These are phyloP conservation scores for Ganoderma meredithae DNA, from an alignment of 1,284 basidiomycete genomes.

Conservation along the genomic window DNA sequence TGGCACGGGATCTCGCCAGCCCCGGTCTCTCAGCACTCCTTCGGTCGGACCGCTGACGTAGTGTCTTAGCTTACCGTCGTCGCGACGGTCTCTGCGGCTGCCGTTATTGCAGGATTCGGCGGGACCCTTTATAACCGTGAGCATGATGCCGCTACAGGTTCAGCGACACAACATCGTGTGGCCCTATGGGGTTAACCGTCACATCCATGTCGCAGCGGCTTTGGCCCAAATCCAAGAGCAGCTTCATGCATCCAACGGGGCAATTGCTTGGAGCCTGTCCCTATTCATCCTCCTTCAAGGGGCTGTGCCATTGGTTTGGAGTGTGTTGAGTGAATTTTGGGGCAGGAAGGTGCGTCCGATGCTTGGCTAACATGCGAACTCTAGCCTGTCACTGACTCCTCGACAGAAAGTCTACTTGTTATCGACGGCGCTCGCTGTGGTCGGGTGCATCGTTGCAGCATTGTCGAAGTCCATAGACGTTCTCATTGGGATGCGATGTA, in stretches of 20 bases:
- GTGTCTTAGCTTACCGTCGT: constrained; percentile 58
- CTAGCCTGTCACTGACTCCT: constrained; percentile 12
- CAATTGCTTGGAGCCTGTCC: constrained; percentile 79
- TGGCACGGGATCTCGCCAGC: neutral
- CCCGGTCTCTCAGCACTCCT: neutral
- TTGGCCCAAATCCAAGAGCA: constrained; percentile 72
- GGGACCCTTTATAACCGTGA: constrained; percentile 75
- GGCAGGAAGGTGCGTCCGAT: constrained; percentile 71
- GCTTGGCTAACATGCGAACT: constrained; percentile 5
- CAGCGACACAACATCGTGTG: neutral
- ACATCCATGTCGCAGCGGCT: constrained; percentile 49
- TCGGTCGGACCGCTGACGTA: constrained; percentile 2
- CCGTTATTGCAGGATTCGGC: constrained; percentile 74
- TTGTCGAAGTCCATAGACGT: constrained; percentile 69
- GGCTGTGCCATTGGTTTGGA: constrained; percentile 73
- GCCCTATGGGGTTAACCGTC: constrained; percentile 10
- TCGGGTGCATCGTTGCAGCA: constrained; percentile 73
- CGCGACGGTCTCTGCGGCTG: constrained; percentile 62
- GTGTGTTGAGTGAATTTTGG: constrained; percentile 77
- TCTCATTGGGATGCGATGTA: constrained; percentile 76
- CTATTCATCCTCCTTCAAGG: constrained; percentile 87
- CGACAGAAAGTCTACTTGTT: constrained; percentile 69
- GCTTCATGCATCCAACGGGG: constrained; percentile 67
- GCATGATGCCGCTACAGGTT: constrained; percentile 31
- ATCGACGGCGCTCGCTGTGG: constrained; percentile 65